A percentile compares a stretch with the other conserved stretches of the same genome.
Evolutionary conservation across 495 filamentous ascomycete genomes (phyloP).

Genomic region (Hyphodiscus hymeniophilus): DNA sequence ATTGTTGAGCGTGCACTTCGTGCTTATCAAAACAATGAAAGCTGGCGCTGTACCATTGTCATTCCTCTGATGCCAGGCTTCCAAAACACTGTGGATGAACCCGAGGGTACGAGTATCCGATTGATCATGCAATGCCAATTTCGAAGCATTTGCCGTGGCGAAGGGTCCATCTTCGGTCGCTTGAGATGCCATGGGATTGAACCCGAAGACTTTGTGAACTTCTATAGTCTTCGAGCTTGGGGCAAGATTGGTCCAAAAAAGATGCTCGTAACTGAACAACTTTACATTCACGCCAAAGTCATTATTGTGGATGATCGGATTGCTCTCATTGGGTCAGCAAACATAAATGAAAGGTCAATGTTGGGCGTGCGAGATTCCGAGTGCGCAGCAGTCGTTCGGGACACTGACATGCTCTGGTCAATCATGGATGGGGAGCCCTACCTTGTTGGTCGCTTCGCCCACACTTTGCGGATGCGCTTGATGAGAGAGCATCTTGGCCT

Average conservation of each 20-base stretch:
- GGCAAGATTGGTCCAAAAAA: slow-evolving; percentile 81
- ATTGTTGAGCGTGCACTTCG: slow-evolving; percentile 85
- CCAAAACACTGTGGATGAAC: slow-evolving; percentile 89
- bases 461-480: slow-evolving; percentile 84
- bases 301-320: slow-evolving; percentile 95
- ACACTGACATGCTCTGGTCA: slow-evolving; percentile 89
- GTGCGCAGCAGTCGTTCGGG: slow-evolving; percentile 81
- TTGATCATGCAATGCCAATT: slow-evolving; percentile 98
- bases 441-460: slow-evolving; percentile 83
- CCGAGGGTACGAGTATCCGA: slow-evolving; percentile 88
- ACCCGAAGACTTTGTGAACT: slow-evolving; percentile 93
- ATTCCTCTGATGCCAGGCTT: slow-evolving; percentile 98
- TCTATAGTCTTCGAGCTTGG: slow-evolving; percentile 90
- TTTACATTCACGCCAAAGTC: slow-evolving; percentile 97
- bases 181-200: slow-evolving; percentile 78
- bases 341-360: slow-evolving; percentile 99
- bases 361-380: slow-evolving; percentile 86
- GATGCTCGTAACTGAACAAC: slow-evolving; percentile 83
- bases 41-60: slow-evolving; percentile 89
- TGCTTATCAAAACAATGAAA: slow-evolving; percentile 74
- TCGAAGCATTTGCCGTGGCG: slow-evolving; percentile 91
- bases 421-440: slow-evolving; percentile 86
- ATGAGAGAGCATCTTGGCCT: slow-evolving; percentile 97
- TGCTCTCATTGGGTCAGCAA: slow-evolving; percentile 93
- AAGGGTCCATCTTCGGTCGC: slow-evolving; percentile 85